Conservation (phyloP, 2,329 filamentous ascomycete species). For the Cercospora sojina region DNA sequence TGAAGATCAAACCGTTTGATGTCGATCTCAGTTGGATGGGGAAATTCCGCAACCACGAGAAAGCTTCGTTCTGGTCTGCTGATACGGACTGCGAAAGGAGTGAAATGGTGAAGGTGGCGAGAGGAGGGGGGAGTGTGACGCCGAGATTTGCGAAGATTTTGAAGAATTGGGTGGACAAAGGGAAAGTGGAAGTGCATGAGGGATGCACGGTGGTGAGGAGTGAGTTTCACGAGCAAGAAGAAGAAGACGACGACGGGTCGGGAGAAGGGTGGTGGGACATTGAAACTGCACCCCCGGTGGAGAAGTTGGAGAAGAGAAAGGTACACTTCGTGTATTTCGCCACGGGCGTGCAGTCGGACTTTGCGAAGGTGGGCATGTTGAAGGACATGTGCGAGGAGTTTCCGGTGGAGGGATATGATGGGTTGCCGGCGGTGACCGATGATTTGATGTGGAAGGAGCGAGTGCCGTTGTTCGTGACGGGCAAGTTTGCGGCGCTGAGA, state of each 20-base stretch:
- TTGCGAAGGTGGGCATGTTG: constrained; percentile 61
- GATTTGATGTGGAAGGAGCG: constrained; percentile 72
- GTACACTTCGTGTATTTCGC: constrained; percentile 73
- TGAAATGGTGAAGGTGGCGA: constrained; percentile 63
- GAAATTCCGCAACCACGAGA: constrained; percentile 75
- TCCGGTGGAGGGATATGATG: constrained; percentile 62
- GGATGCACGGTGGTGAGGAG: background rate
- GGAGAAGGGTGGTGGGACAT: constrained; percentile 52
- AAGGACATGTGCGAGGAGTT: constrained; percentile 58
- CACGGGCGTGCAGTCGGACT: constrained; percentile 67
- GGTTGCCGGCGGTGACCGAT: constrained; percentile 70
- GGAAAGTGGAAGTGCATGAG: constrained; percentile 54
- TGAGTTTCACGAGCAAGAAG: background rate
- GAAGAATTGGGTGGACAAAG: constrained; percentile 56
- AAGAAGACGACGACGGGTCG: background rate
- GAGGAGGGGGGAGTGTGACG: constrained; percentile 75
- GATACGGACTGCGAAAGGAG: constrained; percentile 69
- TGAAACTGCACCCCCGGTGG: constrained; percentile 54
- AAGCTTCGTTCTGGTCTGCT: constrained; percentile 74
- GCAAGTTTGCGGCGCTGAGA: constrained; percentile 64
- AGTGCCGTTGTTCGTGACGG: constrained; percentile 72
- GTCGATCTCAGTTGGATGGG: constrained; percentile 76
- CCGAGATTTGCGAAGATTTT: constrained; percentile 67
- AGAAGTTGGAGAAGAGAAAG: constrained; percentile 42
- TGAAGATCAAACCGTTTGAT: constrained; percentile 70